Conservation (phyloP, 2,329 filamentous ascomycete species). For the Teratosphaeria pseudoeucalypti region DNA sequence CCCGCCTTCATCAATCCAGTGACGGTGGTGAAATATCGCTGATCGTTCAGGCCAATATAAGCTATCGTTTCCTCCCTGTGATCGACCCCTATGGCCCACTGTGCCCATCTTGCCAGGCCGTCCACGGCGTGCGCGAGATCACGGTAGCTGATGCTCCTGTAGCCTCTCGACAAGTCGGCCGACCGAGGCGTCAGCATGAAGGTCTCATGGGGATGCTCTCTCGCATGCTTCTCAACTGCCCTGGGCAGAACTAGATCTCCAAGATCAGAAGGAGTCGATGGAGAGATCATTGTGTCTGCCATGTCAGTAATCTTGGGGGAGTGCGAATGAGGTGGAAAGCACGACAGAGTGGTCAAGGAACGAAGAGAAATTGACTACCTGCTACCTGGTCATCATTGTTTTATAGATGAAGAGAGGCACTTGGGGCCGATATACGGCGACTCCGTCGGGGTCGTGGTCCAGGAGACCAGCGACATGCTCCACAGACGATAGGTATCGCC, state of each 20-base stretch:
- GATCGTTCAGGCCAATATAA: constrained; percentile 4
- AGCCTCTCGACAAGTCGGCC: constrained; percentile 11
- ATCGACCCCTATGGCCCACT: constrained; percentile 7
- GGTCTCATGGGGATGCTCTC: constrained; percentile 9
- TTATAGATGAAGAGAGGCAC: not conserved
- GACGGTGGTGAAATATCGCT: not conserved
- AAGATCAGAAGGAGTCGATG: not conserved
- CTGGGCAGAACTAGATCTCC: not conserved
- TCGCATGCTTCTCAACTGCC: constrained; percentile 10
- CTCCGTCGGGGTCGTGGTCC: not conserved
- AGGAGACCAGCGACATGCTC: not conserved
- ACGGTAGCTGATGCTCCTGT: constrained; percentile 9
- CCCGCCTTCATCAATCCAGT: constrained; percentile 3
- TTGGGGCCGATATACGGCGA: not conserved
- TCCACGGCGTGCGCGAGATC: constrained; percentile 12
- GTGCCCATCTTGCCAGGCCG: constrained; percentile 10
- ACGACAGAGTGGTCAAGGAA: not conserved
- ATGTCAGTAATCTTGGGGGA: not conserved
- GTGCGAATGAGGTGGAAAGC: not conserved
- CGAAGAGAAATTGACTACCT: no score
- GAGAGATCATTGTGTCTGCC: not conserved
- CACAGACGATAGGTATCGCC: not conserved
- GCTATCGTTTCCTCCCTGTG: constrained; percentile 4
- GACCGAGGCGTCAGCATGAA: constrained; percentile 13
- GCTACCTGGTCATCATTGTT: not conserved